Conservation (phyloP, 768 basidiomycete species). For the Sutorius australiensis region DNA sequence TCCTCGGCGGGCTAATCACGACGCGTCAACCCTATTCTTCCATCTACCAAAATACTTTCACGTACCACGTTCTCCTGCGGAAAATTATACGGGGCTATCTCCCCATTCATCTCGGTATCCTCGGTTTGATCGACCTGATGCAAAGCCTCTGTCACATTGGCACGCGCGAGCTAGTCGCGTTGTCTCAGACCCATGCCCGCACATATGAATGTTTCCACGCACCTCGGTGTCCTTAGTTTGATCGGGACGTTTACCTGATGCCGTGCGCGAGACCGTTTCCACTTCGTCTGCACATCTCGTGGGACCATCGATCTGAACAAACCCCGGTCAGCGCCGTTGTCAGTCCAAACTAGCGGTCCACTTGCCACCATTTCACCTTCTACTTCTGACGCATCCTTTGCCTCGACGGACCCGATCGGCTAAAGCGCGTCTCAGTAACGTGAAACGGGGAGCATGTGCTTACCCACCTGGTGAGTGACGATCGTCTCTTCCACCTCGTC, state of each 20-base stretch:
- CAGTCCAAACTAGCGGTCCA: background rate
- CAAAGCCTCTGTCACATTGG: too few species aligned
- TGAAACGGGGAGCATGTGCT: background rate
- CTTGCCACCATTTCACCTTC: conserved; percentile 5
- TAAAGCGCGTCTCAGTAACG: conserved; percentile 1
- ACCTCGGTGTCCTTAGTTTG: background rate
- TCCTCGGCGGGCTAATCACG: background rate
- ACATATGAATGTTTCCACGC: background rate
- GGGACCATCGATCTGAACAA: background rate
- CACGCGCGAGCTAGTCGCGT: background rate
- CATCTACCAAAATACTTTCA: background rate
- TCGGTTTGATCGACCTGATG: background rate
- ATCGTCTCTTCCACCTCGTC: background rate
- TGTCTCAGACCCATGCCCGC: background rate
- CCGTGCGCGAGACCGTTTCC: background rate
- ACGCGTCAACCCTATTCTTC: background rate
- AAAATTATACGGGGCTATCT: too few species aligned
- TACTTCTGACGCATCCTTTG: background rate
- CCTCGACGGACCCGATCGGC: background rate
- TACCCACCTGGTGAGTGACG: conserved; percentile 11
- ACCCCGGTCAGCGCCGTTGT: background rate
- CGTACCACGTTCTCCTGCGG: background rate
- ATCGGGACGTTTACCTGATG: background rate
- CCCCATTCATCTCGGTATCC: background rate
- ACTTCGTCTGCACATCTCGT: background rate